These are phyloP conservation scores for Cyclostephanos tholiformis DNA, from an alignment of 108 stramenopile species.

Conservation along the genomic window DNA sequence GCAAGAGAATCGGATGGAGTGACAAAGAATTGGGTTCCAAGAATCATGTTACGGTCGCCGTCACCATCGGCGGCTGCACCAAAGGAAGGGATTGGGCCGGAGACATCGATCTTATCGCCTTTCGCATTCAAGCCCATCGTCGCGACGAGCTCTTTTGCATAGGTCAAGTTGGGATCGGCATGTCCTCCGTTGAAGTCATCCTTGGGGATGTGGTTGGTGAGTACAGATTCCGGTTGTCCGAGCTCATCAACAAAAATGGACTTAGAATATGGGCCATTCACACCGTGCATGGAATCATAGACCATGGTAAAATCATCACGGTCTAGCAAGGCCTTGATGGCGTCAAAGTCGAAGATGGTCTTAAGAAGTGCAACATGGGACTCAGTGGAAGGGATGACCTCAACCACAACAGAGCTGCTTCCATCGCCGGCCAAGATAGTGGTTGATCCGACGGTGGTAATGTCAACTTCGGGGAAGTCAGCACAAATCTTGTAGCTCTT, in stretches of 20 bases:
- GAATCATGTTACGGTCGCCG: slow-evolving; percentile 99
- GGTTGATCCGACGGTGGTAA: slow-evolving; percentile 74
- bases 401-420: slow-evolving; percentile 80
- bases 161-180: slow-evolving; percentile 99
- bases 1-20: slow-evolving; percentile 99
- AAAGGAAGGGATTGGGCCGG: slow-evolving; percentile 87
- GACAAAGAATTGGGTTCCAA: slow-evolving; percentile 98
- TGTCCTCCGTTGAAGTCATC: slow-evolving; percentile 98
- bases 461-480: slow-evolving; percentile 93
- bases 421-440: slow-evolving; percentile 78
- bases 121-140: slow-evolving; percentile 90
- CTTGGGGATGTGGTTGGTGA: slow-evolving; percentile 91
- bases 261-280: slow-evolving; percentile 97
- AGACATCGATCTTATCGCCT: slow-evolving; percentile 80
- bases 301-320: slow-evolving; percentile 96
- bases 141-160: slow-evolving; percentile 95
- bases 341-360: slow-evolving; percentile 95
- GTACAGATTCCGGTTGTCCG: slow-evolving; percentile 76
- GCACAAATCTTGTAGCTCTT: slow-evolving; percentile 89
- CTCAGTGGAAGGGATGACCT: slow-evolving; percentile 87
- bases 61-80: slow-evolving; percentile 99
- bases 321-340: slow-evolving; percentile 91
- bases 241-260: slow-evolving; percentile 94
- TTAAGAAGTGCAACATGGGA: slow-evolving; percentile 92
- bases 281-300: slow-evolving; percentile 99